Percentiles rank a stretch among this genome's conserved stretches.
These are phyloP conservation scores for Ampelocalamus luodianensis DNA, from an alignment of 176 grass and related monocot genomes.

Conservation along the genomic window DNA sequence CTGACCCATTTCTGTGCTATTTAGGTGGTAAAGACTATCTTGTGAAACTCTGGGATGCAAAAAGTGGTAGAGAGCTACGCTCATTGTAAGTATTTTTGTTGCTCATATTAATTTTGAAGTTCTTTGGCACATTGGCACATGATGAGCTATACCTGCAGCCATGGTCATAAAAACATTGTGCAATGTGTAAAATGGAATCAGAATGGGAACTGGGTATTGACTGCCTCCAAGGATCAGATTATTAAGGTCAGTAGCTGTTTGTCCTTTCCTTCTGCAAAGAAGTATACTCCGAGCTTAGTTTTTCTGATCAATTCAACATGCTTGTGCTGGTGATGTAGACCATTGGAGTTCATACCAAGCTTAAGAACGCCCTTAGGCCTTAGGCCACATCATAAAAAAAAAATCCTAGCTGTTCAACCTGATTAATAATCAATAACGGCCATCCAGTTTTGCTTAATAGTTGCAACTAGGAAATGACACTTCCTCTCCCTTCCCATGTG, in stretches of 20 bases:
- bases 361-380: neutral
- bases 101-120: conserved; percentile 25
- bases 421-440: neutral
- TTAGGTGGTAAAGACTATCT: conserved; percentile 97
- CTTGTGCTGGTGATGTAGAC: neutral
- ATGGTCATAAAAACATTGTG: conserved; percentile 99
- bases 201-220: conserved; percentile 99
- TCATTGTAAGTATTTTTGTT: conserved; percentile 71
- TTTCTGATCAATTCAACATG: conserved; percentile 12
- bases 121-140: conserved; percentile 34
- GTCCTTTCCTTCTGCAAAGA: conserved; percentile 21
- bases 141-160: conserved; percentile 62
- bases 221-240: conserved; percentile 96
- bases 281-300: conserved; percentile 44
- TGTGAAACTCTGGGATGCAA: conserved; percentile 98
- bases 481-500: neutral
- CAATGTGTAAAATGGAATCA: conserved; percentile 99
- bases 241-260: conserved; percentile 72
- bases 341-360: neutral
- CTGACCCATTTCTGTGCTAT: conserved; percentile 43
- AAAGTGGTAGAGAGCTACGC: conserved; percentile 76
- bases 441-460: conserved; percentile 7
- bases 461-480: neutral
- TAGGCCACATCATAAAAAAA: neutral
- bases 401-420: neutral